These are phyloP conservation scores for Boletus reticuloceps DNA, from an alignment of 768 basidiomycete species.

Conservation along the genomic window DNA sequence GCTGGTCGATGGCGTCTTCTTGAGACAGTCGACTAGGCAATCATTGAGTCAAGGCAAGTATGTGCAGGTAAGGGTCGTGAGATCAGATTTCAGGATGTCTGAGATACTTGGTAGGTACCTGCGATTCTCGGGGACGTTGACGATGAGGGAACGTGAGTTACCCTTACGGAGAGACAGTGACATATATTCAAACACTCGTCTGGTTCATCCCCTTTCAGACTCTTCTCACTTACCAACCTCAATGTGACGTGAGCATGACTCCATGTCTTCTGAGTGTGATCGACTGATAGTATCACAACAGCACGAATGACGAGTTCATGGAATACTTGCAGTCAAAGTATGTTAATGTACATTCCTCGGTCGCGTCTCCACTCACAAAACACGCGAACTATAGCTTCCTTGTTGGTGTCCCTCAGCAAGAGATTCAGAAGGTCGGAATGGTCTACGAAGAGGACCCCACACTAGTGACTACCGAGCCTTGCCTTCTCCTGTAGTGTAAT, in stretches of 20 bases:
- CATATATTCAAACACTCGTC: neutral
- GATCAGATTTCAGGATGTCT: neutral
- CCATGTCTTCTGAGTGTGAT: neutral
- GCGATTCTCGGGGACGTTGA: neutral
- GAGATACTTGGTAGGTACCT: neutral
- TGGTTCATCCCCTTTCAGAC: conserved; percentile 13
- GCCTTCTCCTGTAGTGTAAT: neutral
- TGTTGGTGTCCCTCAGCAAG: conserved; percentile 3
- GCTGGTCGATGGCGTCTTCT: conserved; percentile 3
- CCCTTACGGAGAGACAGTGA: neutral
- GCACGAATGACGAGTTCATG: neutral
- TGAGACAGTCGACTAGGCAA: neutral
- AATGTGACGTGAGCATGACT: conserved; percentile 23
- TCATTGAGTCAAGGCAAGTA: conserved; percentile 29
- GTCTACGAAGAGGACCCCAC: conserved; percentile 5
- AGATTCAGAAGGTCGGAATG: conserved; percentile 1
- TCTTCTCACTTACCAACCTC: conserved; percentile 19
- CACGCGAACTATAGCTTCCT: conserved; percentile 4
- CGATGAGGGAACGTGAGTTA: conserved; percentile 3
- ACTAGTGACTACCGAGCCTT: neutral
- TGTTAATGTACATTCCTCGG: neutral
- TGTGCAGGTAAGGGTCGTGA: conserved; percentile 18
- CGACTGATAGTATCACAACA: neutral
- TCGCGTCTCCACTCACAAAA: neutral
- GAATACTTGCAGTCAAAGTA: conserved; percentile 2